These are phyloP conservation scores for Russula sp. DNA, from an alignment of 768 basidiomycete genomes.

Conservation along the genomic window DNA sequence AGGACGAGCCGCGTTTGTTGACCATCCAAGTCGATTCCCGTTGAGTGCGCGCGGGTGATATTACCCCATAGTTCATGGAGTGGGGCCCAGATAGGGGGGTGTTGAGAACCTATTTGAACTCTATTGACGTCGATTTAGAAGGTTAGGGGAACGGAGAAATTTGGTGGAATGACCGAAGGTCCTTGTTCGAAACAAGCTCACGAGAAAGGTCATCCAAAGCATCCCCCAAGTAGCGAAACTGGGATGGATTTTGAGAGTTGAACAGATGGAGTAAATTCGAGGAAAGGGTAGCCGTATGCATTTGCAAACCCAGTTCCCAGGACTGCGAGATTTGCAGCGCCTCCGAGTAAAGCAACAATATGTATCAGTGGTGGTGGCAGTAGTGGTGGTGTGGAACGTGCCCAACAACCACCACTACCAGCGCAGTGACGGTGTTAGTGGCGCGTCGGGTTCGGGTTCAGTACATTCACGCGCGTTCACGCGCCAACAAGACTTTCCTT, in stretches of 20 bases:
- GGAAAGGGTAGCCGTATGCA: not conserved
- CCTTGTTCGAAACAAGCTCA: slow-evolving; percentile 12
- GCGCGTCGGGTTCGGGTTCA: too few species aligned
- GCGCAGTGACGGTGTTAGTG: too few species aligned
- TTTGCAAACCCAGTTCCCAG: not conserved
- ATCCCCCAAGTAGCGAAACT: not conserved
- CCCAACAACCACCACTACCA: too few species aligned
- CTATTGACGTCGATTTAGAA: slow-evolving; percentile 4
- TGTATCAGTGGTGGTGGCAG: too few species aligned
- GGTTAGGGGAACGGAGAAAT: not conserved
- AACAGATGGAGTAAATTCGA: slow-evolving; percentile 5
- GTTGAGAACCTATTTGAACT: slow-evolving; percentile 8
- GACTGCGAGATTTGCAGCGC: not conserved
- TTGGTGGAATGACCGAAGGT: slow-evolving; percentile 9
- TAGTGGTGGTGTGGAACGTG: too few species aligned
- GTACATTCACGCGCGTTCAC: too few species aligned
- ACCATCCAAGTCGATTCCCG: slow-evolving; percentile 39
- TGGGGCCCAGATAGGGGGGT: slow-evolving; percentile 16
- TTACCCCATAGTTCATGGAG: slow-evolving; percentile 40
- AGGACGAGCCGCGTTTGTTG: slow-evolving; percentile 25
- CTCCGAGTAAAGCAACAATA: not conserved
- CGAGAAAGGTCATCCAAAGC: slow-evolving; percentile 8
- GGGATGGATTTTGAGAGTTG: not conserved
- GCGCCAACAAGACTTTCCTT: too few species aligned
- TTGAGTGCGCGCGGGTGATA: slow-evolving; percentile 21